Evolutionary conservation across 2,329 filamentous ascomycete genomes (phyloP).

Genomic region (Akanthomyces lecanii): DNA sequence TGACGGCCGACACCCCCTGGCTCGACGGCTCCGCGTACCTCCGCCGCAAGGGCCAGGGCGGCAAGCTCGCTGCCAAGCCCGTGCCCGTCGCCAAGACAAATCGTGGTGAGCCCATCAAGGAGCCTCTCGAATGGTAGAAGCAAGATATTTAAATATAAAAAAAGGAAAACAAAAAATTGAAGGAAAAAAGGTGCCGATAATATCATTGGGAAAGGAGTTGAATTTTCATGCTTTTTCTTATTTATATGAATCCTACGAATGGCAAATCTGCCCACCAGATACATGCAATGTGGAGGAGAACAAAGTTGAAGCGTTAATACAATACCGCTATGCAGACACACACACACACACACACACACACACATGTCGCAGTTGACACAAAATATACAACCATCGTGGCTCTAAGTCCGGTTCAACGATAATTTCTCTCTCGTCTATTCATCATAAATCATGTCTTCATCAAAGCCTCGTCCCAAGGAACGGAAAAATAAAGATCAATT

Average conservation of each 20-base stretch:
- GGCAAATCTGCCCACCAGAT: neutral
- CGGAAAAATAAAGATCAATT: constrained; percentile 39
- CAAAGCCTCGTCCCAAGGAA: neutral
- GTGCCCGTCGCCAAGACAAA: constrained; percentile 82
- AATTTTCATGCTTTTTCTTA: neutral
- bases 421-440: neutral
- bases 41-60: constrained; percentile 51
- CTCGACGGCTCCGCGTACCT: constrained; percentile 84
- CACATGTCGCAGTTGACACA: neutral
- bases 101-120: constrained; percentile 73
- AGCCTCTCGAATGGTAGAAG: constrained; percentile 84
- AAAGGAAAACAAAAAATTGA: too few relatives aligned
- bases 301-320: neutral
- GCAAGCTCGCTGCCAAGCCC: constrained; percentile 54
- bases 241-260: neutral
- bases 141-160: too few relatives aligned
- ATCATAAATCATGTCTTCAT: neutral
- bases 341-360: neutral
- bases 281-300: neutral
- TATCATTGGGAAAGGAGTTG: constrained; percentile 16
- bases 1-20: constrained; percentile 80
- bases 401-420: too few relatives aligned
- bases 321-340: neutral
- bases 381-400: neutral
- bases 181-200: neutral